These are phyloP conservation scores for Annulohypoxylon moriforme DNA, from an alignment of 495 filamentous ascomycete species.

Conservation along the genomic window DNA sequence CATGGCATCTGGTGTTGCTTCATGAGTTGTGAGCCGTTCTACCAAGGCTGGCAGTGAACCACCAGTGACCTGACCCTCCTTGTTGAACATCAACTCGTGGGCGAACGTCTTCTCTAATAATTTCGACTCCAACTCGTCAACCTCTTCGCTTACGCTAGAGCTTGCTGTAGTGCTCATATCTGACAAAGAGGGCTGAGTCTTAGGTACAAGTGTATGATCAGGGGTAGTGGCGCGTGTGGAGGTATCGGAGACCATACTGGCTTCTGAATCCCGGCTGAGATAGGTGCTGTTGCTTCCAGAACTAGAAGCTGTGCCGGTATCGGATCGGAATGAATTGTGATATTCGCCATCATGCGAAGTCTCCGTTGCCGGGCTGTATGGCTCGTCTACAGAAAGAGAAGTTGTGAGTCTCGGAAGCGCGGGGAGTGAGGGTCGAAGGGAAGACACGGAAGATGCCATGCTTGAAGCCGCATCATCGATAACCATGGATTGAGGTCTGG, in stretches of 20 bases:
- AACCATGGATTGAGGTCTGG: slow-evolving; percentile 54
- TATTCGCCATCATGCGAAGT: slow-evolving; percentile 58
- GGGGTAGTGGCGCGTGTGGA: slow-evolving; percentile 94
- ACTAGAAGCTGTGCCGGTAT: slow-evolving; percentile 64
- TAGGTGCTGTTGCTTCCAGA: slow-evolving; percentile 76
- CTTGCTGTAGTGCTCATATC: slow-evolving; percentile 68
- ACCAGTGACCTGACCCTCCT: slow-evolving; percentile 93
- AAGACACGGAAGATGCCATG: slow-evolving; percentile 54
- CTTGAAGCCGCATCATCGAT: slow-evolving; percentile 48
- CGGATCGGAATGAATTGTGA: slow-evolving; percentile 57
- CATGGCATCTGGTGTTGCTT: slow-evolving; percentile 90
- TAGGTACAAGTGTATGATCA: slow-evolving; percentile 64
- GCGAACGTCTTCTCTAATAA: slow-evolving; percentile 86
- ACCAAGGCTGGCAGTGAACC: slow-evolving; percentile 92
- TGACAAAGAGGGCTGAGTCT: slow-evolving; percentile 62
- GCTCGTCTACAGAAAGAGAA: slow-evolving; percentile 53
- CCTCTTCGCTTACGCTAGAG: slow-evolving; percentile 75
- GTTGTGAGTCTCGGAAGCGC: slow-evolving; percentile 63
- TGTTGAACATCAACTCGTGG: slow-evolving; percentile 91
- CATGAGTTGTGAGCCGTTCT: slow-evolving; percentile 91
- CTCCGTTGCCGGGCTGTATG: slow-evolving; percentile 60
- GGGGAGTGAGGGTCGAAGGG: slow-evolving; percentile 55
- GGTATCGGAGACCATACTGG: slow-evolving; percentile 79
- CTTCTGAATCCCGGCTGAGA: slow-evolving; percentile 82
- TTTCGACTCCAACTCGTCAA: slow-evolving; percentile 81